phyloP scores from a whole-genome alignment of 495 filamentous ascomycete species.

The Hypoxylon fragiforme region DNA sequence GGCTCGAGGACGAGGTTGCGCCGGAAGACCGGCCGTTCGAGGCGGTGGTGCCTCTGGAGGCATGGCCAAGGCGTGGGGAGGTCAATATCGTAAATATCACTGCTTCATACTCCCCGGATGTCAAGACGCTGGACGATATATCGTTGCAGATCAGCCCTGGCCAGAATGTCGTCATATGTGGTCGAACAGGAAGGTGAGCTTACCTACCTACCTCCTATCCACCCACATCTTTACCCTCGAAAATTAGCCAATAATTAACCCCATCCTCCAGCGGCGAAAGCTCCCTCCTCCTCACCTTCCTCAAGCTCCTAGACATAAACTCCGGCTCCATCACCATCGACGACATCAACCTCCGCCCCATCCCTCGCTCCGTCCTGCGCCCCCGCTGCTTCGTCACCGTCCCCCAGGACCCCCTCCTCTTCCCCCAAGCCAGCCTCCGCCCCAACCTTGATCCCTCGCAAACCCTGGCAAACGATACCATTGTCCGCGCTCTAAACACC shows the following conservation, averaged over 20 bases:
- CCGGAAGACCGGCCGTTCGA: conserved; percentile 51
- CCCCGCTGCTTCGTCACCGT: conserved; percentile 42
- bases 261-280: conserved; percentile 43
- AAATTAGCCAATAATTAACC: neutral
- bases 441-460: conserved; percentile 52
- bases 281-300: conserved; percentile 43
- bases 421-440: conserved; percentile 48
- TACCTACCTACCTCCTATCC: no score
- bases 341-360: conserved; percentile 44
- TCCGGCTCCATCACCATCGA: conserved; percentile 51
- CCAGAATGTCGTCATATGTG: conserved; percentile 60
- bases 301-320: conserved; percentile 41
- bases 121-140: conserved; percentile 46
- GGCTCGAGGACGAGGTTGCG: conserved; percentile 53
- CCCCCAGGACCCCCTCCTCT: conserved; percentile 54
- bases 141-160: conserved; percentile 55
- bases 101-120: conserved; percentile 40
- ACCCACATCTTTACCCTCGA: neutral
- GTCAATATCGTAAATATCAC: conserved; percentile 51
- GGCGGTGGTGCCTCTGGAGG: conserved; percentile 55
- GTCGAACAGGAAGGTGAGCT: conserved; percentile 40
- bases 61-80: conserved; percentile 48
- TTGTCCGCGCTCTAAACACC: conserved; percentile 42
- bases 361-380: conserved; percentile 42
- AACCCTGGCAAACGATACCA: conserved; percentile 41